Evolutionary conservation across 805 yeast genomes (phyloP).

Genomic region (Starmera quercuum): DNA sequence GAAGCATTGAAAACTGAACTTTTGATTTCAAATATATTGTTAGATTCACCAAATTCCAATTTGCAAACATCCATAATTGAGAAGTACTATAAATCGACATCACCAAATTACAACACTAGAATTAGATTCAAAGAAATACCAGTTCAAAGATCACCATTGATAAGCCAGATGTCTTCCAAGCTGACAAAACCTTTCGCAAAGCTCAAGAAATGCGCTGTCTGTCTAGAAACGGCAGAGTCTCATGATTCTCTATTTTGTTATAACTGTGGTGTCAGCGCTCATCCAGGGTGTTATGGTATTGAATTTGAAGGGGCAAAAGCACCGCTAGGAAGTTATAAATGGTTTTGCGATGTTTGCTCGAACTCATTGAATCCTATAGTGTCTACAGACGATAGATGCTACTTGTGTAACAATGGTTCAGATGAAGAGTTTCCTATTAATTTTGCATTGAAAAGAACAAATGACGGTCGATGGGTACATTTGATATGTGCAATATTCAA

Average conservation of each 20-base stretch:
- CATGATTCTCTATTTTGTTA: constrained; percentile 45
- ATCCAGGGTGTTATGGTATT: constrained; percentile 63
- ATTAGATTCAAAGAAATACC: constrained; percentile 10
- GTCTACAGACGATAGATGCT: constrained; percentile 53
- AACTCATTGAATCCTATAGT: constrained; percentile 58
- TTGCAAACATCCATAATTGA: constrained; percentile 10
- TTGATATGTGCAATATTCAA: constrained; percentile 58
- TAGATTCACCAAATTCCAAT: constrained; percentile 1
- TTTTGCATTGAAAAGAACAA: constrained; percentile 62
- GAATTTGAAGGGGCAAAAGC: constrained; percentile 7
- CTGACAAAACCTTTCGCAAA: background rate
- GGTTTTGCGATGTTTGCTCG: constrained; percentile 79
- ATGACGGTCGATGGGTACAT: constrained; percentile 72
- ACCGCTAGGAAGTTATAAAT: constrained; percentile 28
- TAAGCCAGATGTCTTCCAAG: constrained; percentile 5
- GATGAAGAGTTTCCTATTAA: constrained; percentile 26
- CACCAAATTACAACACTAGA: constrained; percentile 8
- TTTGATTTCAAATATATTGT: constrained; percentile 4
- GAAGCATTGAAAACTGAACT: constrained; percentile 4
- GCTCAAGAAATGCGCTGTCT: constrained; percentile 48
- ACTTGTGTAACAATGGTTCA: constrained; percentile 40
- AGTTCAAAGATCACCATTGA: constrained; percentile 7
- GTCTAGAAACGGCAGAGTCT: constrained; percentile 33
- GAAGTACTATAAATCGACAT: constrained; percentile 9
- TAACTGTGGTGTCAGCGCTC: constrained; percentile 65